A percentile compares a stretch with the other conserved stretches of the same genome.
These are phyloP conservation scores for Oxytropis ochrocephala DNA, from an alignment of 306 rosid genomes.

Conservation along the genomic window DNA sequence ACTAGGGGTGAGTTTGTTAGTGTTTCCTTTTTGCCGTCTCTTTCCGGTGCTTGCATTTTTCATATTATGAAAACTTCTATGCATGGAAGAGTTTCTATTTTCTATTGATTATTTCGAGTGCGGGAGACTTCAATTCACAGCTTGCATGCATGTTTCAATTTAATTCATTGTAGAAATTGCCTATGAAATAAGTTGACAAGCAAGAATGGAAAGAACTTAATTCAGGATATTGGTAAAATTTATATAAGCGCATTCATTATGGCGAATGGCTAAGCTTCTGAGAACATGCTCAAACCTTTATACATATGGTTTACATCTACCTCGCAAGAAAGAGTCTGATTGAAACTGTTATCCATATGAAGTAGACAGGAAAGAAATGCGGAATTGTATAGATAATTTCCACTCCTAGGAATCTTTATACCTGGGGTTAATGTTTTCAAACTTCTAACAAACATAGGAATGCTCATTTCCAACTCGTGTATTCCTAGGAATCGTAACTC, in stretches of 20 bases:
- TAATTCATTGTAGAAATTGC: not conserved
- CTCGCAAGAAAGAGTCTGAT: not conserved
- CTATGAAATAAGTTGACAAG: not conserved
- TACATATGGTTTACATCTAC: not conserved
- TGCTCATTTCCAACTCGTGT: too few species aligned
- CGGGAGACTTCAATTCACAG: not conserved
- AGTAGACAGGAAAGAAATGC: too few species aligned
- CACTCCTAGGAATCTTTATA: too few species aligned
- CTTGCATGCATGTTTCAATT: not conserved
- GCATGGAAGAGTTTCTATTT: not conserved
- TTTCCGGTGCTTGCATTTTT: slow-evolving; percentile 7
- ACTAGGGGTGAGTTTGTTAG: slow-evolving; percentile 61
- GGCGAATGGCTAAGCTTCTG: not conserved
- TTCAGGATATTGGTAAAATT: not conserved
- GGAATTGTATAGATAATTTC: too few species aligned
- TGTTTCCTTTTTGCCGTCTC: not conserved
- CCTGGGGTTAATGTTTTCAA: too few species aligned
- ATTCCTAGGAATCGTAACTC: too few species aligned
- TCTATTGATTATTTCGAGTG: slow-evolving; percentile 10
- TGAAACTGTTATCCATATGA: too few species aligned
- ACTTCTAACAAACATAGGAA: too few species aligned
- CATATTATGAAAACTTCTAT: not conserved
- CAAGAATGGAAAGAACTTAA: not conserved
- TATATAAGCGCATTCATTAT: not conserved
- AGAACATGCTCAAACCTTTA: not conserved